Conservation (phyloP, 2,329 filamentous ascomycete species). For the Sporothrix sp. region DNA sequence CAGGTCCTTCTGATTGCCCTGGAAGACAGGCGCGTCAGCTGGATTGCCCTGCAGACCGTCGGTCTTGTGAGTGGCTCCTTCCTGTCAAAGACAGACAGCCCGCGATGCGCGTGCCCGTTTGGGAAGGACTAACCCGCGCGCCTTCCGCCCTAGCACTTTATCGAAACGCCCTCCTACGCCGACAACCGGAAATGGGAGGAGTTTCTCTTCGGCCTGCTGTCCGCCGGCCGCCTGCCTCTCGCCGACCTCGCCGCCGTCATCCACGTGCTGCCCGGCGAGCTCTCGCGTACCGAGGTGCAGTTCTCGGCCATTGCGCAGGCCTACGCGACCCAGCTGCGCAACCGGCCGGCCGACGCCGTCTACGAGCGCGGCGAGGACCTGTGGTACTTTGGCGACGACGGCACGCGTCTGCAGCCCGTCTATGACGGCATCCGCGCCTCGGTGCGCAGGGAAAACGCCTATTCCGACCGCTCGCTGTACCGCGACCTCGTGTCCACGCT, state of each 20-base stretch:
- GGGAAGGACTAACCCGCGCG: background rate
- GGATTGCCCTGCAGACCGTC: background rate
- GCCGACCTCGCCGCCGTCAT: background rate
- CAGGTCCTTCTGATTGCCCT: background rate
- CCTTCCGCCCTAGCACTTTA: background rate
- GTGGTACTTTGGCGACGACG: slow-evolving; percentile 4
- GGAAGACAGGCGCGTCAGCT: background rate
- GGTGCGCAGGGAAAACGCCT: background rate
- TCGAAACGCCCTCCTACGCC: slow-evolving; percentile 1
- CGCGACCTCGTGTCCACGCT: background rate
- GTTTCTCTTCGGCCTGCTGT: slow-evolving; percentile 6
- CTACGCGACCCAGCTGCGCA: background rate
- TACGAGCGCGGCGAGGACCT: background rate
- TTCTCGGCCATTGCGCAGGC: slow-evolving; percentile 1
- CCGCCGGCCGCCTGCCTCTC: background rate
- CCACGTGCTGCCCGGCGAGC: background rate
- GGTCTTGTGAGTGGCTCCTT: background rate
- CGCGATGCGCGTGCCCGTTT: background rate
- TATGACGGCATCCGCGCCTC: background rate
- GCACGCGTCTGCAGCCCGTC: background rate
- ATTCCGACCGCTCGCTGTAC: background rate
- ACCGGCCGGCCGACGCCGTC: background rate
- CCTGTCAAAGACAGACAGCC: background rate
- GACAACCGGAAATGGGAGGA: background rate
- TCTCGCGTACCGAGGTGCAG: background rate